A percentile compares a stretch with the other conserved stretches of the same genome.
Evolutionary conservation across 148 eudicot genomes (phyloP).

Genomic region (Rhododendron ovatum): DNA sequence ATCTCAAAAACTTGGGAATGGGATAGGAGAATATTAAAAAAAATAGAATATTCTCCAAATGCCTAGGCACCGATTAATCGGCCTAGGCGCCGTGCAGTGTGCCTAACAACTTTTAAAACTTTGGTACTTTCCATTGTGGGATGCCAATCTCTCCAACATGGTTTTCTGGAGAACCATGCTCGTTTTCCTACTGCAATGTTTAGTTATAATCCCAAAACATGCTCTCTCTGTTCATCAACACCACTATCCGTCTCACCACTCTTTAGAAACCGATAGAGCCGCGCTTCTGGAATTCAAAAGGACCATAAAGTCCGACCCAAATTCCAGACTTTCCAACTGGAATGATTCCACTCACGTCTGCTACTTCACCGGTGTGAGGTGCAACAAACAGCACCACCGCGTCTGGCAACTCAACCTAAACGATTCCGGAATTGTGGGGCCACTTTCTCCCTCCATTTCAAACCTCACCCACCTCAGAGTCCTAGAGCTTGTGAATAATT

Average conservation of each 20-base stretch:
- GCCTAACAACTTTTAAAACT: too few species aligned
- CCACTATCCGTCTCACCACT: conserved; percentile 11
- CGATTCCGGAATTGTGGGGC: conserved; percentile 19
- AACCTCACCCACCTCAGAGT: conserved; percentile 28
- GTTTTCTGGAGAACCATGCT: conserved; percentile 12
- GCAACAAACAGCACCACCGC: conserved; percentile 16
- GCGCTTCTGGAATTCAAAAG: conserved; percentile 31
- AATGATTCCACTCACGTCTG: conserved; percentile 27
- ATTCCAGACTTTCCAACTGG: conserved; percentile 27
- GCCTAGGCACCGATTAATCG: too few species aligned
- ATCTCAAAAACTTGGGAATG: too few species aligned
- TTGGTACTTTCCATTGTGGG: too few species aligned
- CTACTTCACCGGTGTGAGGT: conserved; percentile 27
- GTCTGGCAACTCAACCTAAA: conserved; percentile 17
- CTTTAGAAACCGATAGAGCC: conserved; percentile 27
- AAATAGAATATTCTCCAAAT: too few species aligned
- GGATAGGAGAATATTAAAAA: too few species aligned
- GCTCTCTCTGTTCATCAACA: conserved; percentile 1
- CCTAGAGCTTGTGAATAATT: conserved; percentile 6
- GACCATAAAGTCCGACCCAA: conserved; percentile 15
- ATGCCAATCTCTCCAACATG: neutral
- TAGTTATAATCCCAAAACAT: neutral
- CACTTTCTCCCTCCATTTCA: conserved; percentile 23
- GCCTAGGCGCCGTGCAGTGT: too few species aligned
- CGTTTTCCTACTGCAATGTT: conserved; percentile 7